Percentiles rank a stretch among this genome's conserved stretches.
These are phyloP conservation scores for Mortierella sp. DNA, from an alignment of 371 early-diverging fungal species.

Conservation along the genomic window DNA sequence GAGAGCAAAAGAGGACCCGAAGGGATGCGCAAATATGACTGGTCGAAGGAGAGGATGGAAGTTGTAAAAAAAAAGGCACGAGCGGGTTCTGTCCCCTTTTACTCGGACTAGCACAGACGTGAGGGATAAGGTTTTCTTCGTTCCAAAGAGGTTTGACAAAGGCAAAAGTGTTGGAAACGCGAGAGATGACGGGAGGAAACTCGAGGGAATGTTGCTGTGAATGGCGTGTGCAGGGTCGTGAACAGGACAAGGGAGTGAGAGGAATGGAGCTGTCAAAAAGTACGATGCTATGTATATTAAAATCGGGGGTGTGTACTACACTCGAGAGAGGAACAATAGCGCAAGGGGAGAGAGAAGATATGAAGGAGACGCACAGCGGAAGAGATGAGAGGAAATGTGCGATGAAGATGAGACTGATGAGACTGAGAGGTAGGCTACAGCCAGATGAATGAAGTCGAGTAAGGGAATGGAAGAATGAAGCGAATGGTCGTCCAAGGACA, in stretches of 20 bases:
- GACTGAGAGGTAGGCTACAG: no score
- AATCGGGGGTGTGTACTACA: background rate
- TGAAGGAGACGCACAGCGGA: background rate
- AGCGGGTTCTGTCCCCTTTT: no score
- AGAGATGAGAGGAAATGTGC: background rate
- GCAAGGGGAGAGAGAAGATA: background rate
- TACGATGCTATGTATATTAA: no score
- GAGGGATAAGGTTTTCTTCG: background rate
- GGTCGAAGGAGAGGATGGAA: background rate
- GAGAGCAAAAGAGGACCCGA: slow-evolving; percentile 4
- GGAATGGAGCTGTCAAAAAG: background rate
- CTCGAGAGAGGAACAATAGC: no score
- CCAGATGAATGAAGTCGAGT: no score
- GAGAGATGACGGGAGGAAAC: background rate
- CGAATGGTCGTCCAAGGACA: no score
- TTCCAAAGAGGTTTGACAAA: background rate
- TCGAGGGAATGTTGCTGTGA: background rate
- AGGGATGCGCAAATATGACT: slow-evolving; percentile 1
- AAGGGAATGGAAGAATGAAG: no score
- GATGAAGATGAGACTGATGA: no score
- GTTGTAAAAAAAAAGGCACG: background rate
- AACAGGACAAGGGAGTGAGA: background rate
- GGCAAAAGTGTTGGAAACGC: background rate
- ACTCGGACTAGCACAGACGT: background rate
- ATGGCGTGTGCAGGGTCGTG: no score